phyloP scores from a whole-genome alignment of 768 basidiomycete genomes.

The Termitomyces sp. region DNA sequence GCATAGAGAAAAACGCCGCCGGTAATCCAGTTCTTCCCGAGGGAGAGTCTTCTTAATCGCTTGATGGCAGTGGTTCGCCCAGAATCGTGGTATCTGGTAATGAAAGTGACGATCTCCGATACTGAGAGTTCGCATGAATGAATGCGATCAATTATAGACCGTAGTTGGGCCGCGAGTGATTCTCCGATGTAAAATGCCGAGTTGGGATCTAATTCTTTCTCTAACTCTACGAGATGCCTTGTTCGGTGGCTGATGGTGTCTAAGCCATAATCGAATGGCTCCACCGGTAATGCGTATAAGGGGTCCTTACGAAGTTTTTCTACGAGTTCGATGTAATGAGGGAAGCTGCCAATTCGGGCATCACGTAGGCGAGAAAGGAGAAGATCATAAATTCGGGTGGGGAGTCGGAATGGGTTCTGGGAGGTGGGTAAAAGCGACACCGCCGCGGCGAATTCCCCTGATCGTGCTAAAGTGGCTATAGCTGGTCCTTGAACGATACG shows the following conservation, averaged over 20 bases:
- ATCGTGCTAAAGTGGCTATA: conserved; percentile 36
- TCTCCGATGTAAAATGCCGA: conserved; percentile 8
- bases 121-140: conserved; percentile 7
- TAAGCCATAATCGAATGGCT: no score
- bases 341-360: conserved; percentile 4
- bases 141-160: background rate
- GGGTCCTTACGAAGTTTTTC: conserved; percentile 14
- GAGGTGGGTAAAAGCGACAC: conserved; percentile 41
- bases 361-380: conserved; percentile 24
- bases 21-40: conserved; percentile 16
- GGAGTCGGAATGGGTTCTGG: conserved; percentile 25
- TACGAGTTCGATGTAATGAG: conserved; percentile 15
- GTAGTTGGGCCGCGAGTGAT: conserved; percentile 1
- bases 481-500: conserved; percentile 31
- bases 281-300: background rate
- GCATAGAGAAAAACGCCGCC: conserved; percentile 32
- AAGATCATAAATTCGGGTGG: conserved; percentile 32
- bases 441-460: conserved; percentile 37
- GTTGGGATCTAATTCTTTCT: background rate
- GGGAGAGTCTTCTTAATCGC: conserved; percentile 28
- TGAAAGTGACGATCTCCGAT: conserved; percentile 31
- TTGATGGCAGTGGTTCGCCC: conserved; percentile 31
- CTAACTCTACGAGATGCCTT: background rate
- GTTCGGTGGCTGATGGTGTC: background rate
- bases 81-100: conserved; percentile 29